Base-by-base conservation (phyloP, 2,329 filamentous ascomycete genomes). In the Colletotrichum higginsianum region DNA sequence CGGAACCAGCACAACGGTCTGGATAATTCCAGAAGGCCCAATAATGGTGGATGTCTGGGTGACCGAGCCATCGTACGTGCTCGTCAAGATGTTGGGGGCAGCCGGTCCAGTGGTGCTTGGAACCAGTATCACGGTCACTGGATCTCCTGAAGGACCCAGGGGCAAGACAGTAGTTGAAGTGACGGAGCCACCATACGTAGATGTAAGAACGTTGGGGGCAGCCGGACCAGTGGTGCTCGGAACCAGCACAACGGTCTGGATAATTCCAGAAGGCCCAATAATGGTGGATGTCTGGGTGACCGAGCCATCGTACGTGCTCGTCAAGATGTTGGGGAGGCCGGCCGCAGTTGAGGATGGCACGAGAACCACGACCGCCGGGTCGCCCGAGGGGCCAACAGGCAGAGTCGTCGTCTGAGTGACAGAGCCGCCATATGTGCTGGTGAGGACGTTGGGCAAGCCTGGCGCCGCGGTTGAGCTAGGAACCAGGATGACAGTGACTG, bases 331-430 rank as follows among this genome's bases (percentile, higher is more conserved):
- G 18, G 56, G 16, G 4, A 26, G 49, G 21, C 49, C 11, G 13
- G 49, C n/a, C n/a, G 49, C 49, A 16, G 49, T 15, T 6, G 49
- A 38, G 13, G 12, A 15, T 30, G 49, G 64, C 6, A 67, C 56
- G 11, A 67, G 18, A 4, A 67, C 35, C 5, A 67, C 46, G 6
- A 53, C 38, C 18, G 23, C 64, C 15, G 47, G 44, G n/a, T 49
- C 35, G 16, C 64, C 64, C 16, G 64, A 61, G 3, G 64, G 56
- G 7, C 64, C 64, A 15, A 67, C 18, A 2, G 35, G 35, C 35
- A 67, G 18, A 11, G 56, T 67, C 2, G 49, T 52, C 4, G 49
- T 52, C 1, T 6, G 49, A 7, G 49, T 52, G 9, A 52, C 15
- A 8, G 40, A 16, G 40, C 12, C 40, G 40, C 40, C 15, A n/a